These are phyloP conservation scores for Raphanus raphanistrum DNA, from an alignment of 345 rosid species.

Conservation along the genomic window DNA sequence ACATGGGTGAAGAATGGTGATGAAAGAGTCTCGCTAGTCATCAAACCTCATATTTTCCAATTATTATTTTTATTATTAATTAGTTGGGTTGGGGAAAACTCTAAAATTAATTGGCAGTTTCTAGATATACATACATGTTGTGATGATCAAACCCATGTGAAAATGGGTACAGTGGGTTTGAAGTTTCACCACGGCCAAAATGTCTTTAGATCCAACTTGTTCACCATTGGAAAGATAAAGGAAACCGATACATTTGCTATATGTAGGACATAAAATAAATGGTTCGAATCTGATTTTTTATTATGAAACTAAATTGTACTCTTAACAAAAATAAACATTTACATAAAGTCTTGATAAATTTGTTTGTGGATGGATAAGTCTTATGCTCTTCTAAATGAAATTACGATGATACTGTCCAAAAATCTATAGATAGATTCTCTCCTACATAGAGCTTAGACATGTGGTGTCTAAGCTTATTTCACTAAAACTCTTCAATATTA, in stretches of 20 bases:
- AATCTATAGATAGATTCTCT: background rate
- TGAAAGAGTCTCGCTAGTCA: conserved; percentile 49
- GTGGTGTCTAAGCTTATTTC: conserved; percentile 7
- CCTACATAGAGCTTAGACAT: background rate
- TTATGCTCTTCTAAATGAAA: background rate
- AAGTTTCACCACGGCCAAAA: conserved; percentile 41
- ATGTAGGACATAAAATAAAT: background rate
- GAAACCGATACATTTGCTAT: background rate
- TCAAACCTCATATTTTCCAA: conserved; percentile 17
- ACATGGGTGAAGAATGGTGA: conserved; percentile 63
- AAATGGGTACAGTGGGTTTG: conserved; percentile 35
- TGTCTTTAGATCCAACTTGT: conserved; percentile 37
- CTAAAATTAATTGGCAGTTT: conserved; percentile 40
- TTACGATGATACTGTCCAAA: background rate
- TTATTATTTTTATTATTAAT: conserved; percentile 34
- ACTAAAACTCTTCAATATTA: background rate
- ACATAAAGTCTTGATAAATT: background rate
- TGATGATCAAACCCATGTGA: conserved; percentile 51
- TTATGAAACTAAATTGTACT: background rate
- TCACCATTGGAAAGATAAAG: conserved; percentile 15
- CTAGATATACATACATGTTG: conserved; percentile 44
- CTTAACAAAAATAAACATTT: background rate
- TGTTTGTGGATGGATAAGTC: background rate
- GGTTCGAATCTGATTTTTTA: background rate
- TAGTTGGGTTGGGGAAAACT: conserved; percentile 39